Evolutionary conservation across 2,329 filamentous ascomycete species (phyloP), one percentile per base, ranked within the genome.

Genomic region (Plectosphaerella plurivora): DNA sequence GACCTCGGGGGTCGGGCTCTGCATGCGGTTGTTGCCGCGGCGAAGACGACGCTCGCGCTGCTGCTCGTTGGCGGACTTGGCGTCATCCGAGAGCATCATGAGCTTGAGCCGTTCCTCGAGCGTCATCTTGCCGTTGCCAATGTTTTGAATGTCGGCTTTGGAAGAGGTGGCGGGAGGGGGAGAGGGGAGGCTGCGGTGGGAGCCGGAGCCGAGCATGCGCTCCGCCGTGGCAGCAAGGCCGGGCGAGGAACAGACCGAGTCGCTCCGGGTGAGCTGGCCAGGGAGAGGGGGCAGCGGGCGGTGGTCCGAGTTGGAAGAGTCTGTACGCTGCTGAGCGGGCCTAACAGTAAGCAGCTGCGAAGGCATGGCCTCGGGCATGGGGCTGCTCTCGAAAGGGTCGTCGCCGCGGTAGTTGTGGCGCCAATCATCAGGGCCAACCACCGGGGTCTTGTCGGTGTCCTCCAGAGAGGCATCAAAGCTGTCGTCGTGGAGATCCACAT

Each of bases 371-470:
- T 83, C 82, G 7, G 86, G 83, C 73, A 82, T 83, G 1, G 88
- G 86, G 63, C 86, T 91, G 54, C 78, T 81, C 42, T 87, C 84
- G 61, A 89, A 94, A 1, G 84, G 82, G 60, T 91, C 83, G 37
- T 89, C 85, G 28, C 59, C 58, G 37, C 63, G 63, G 46, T 51
- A 55, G 50, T 69, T 60, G 8, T 92, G 89, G 57, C 89, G 85
- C 94, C 94, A 99, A 66, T 97, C 91, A 63, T 97, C 94, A 1
- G 94, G 94, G 20, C 95, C 83, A n/a, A 99, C 93, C 11, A 99
- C 94, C 0, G 94, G 94, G 1, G 94, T 97, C 76, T 97, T 97
- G 64, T 96, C 91, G 5, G 91, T 93, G 64, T 97, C 93, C 70
- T 97, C 93, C 2, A 97, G 79, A 7, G 91, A 96, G 14, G 90